Percentiles rank a stretch among this genome's conserved stretches.
Conservation (phyloP, 2,329 filamentous ascomycete species). For the Helotiales sp. region DNA sequence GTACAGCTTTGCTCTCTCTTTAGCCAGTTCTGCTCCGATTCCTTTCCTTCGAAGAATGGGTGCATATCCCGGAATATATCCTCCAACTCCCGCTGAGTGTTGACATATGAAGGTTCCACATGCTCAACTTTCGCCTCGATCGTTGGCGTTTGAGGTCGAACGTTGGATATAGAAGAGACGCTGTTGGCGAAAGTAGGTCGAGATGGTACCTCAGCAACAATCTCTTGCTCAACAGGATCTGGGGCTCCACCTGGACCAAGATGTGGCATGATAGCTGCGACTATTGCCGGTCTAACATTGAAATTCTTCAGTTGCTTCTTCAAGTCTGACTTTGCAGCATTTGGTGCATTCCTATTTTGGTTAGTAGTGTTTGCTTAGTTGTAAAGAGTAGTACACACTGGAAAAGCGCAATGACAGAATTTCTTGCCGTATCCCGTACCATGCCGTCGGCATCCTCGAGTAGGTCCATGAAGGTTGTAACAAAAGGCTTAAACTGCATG, state of each 20-base stretch:
- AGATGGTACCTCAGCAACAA: conserved; percentile 40
- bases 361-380: conserved; percentile 9
- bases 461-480: conserved; percentile 78
- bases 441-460: conserved; percentile 88
- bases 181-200: conserved; percentile 50
- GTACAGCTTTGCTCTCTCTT: conserved; percentile 78
- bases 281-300: conserved; percentile 84
- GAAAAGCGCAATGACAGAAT: conserved; percentile 84
- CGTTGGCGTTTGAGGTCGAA: conserved; percentile 58
- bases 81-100: conserved; percentile 84
- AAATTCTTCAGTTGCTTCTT: conserved; percentile 82
- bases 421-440: conserved; percentile 83
- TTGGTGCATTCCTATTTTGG: conserved; percentile 65
- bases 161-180: conserved; percentile 44
- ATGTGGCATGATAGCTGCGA: conserved; percentile 75
- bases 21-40: conserved; percentile 89
- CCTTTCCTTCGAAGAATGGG: conserved; percentile 78
- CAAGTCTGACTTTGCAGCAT: conserved; percentile 82
- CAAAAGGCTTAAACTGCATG: conserved; percentile 80
- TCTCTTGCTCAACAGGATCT: conserved; percentile 27
- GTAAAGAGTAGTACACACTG: conserved; percentile 51
- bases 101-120: conserved; percentile 80
- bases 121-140: conserved; percentile 65
- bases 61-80: conserved; percentile 83
- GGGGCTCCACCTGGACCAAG: conserved; percentile 54